Evolutionary conservation across 1,284 basidiomycete species (phyloP), one percentile per base, ranked within the genome.

Genomic region (Naganishia cerealis): DNA sequence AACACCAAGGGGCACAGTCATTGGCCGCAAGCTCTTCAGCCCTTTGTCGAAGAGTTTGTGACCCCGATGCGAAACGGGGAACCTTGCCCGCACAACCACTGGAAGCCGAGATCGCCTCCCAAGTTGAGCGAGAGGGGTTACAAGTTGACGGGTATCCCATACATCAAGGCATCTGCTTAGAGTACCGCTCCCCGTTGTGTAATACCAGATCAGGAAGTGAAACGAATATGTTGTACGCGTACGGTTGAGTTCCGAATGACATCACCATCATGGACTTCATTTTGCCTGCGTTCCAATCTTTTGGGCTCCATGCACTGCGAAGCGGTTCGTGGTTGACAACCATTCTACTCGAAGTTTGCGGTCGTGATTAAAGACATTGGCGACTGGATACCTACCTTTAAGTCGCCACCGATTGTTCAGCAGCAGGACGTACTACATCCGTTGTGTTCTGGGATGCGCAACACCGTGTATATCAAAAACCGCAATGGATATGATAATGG

Each of bases 131-230:
- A 66, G 43, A 57, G 65, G 55, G 65, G 53, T 38, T 66, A 56
- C 55, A 66, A 66, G 65, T 66, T 66, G 65, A 66, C 65, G 24
- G 65, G 65, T 57, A 66, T 66, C 29, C 65, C 65, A 40, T 66
- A 66, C 33, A 65, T 65, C 59, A 62, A 62, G 48, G 59, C 59
- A 13, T 52, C 59, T 33, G 59, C 24, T 40, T 62, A 62, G n/a
- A 39, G 2, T 21, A 8, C 5, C 7, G 46, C 46, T 50, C 18
- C n/a, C 21, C 1, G 7, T 9, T 50, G 3, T 21, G n/a, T 24
- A 21, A 9, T n/a, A 2, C 21, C 24, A 21, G 13, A 24, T 50
- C 46, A 24, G n/a, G 7, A 24, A 50, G 46, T 48, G 46, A 24
- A 50, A 50, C 46, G 21, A 24, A 24, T 18, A 50, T 50, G 46